These are phyloP conservation scores for Lipomyces lipofer DNA, from an alignment of 805 yeast genomes.

Conservation along the genomic window DNA sequence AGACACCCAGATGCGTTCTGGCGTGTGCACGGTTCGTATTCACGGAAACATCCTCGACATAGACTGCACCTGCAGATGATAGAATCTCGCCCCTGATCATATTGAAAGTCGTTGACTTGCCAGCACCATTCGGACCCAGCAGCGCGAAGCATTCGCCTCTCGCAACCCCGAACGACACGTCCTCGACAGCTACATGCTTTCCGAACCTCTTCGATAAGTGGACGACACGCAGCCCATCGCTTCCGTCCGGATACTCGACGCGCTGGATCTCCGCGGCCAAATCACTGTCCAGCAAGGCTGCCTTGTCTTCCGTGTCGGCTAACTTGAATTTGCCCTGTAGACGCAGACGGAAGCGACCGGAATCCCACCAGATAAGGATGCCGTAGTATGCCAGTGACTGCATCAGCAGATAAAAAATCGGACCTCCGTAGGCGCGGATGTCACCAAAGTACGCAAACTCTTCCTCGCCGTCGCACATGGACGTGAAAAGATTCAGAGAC, in stretches of 20 bases:
- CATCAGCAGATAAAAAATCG: constrained; percentile 38
- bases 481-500: constrained; percentile 39
- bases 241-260: constrained; percentile 34
- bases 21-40: constrained; percentile 36
- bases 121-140: constrained; percentile 44
- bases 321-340: constrained; percentile 9
- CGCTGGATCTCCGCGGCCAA: constrained; percentile 33
- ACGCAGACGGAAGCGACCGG: constrained; percentile 37
- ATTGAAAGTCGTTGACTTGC: constrained; percentile 42
- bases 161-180: constrained; percentile 41
- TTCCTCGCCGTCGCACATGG: constrained; percentile 35
- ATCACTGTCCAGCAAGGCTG: constrained; percentile 30
- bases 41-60: constrained; percentile 37
- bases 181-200: constrained; percentile 37
- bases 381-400: constrained; percentile 34
- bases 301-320: constrained; percentile 26
- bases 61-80: constrained; percentile 38
- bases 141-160: constrained; percentile 41
- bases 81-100: constrained; percentile 42
- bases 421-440: constrained; percentile 41
- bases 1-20: constrained; percentile 41
- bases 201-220: constrained; percentile 38
- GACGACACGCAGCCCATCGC: constrained; percentile 36
- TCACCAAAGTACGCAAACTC: constrained; percentile 37
- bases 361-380: constrained; percentile 40